A percentile compares a stretch with the other conserved stretches of the same genome.
Evolutionary conservation across 73 alveolate genomes (phyloP).

Genomic region (Paramecium primaurelia): DNA sequence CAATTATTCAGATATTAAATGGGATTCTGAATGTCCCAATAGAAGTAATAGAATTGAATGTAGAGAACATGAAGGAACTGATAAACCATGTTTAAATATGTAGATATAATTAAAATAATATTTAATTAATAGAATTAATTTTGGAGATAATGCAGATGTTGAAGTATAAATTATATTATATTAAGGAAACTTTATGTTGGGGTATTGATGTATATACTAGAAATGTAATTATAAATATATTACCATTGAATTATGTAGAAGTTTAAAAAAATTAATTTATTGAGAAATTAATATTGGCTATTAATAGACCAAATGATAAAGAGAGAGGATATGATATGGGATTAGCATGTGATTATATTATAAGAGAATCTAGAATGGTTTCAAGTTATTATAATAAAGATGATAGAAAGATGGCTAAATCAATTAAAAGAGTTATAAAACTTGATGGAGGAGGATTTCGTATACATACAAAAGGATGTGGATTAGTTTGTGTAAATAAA

Average conservation of each 20-base stretch:
- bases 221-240: slow-evolving; percentile 75
- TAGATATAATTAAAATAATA: neutral
- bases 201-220: slow-evolving; percentile 95
- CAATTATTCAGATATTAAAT: neutral
- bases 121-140: neutral
- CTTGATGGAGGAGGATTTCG: slow-evolving; percentile 73
- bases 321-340: slow-evolving; percentile 78
- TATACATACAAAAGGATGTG: slow-evolving; percentile 94
- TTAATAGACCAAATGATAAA: slow-evolving; percentile 60
- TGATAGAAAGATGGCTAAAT: slow-evolving; percentile 80
- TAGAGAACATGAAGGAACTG: slow-evolving; percentile 35
- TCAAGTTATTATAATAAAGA: slow-evolving; percentile 58
- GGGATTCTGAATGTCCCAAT: slow-evolving; percentile 47
- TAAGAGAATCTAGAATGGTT: slow-evolving; percentile 58
- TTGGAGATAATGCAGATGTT: neutral
- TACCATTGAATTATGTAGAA: slow-evolving; percentile 80
- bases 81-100: neutral
- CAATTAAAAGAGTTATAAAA: slow-evolving; percentile 70
- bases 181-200: slow-evolving; percentile 89
- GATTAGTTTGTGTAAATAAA: slow-evolving; percentile 85
- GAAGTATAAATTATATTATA: neutral
- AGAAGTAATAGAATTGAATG: slow-evolving; percentile 55
- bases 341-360: slow-evolving; percentile 78
- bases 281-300: slow-evolving; percentile 77
- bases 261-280: slow-evolving; percentile 75